Base-by-base conservation (phyloP, 2,329 filamentous ascomycete genomes). In the Stemphylium beticola region DNA sequence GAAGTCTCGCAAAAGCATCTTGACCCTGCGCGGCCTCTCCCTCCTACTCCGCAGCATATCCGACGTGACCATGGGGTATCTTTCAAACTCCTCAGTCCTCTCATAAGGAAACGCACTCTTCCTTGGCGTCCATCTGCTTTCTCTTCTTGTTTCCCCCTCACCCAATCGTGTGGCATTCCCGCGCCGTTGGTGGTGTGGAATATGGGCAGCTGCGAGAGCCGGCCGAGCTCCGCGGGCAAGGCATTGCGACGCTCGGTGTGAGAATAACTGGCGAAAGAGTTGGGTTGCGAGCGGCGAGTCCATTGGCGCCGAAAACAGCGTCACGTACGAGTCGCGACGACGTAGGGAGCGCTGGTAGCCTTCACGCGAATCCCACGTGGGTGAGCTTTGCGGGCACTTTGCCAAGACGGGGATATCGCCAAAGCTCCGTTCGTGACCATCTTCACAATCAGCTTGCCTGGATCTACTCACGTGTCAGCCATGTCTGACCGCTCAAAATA, bases 1-100 rank as follows among this genome's bases (percentile, higher is more conserved):
- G 72, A 99, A 99, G 81, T 99, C 96, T 62, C 96, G 85, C 73
- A 96, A 90, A 70, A 97, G 79, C 95, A 99, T 99, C 84, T 96
- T 97, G 64, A 96, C 93, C 74, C 90, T 85, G 70, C 85, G 85
- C 39, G 95, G 95, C 69, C 95, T 82, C 72, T 96, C 88, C 48
- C 80, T 87, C 49, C 90, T 83, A 62, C 77, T 80, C 64, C 88
- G 87, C 63, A 99, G 79, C 58, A 92, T 87, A 61, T 89, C 83
- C n/a, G 92, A 85, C 8, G 92, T 96, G 43, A 99, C 89, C 72
- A 89, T 86, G 0, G 95, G 93, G 70, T 91, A 96, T 68, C 85
- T 83, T 57, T 86, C 83, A 74, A 93, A 93, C 75, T 98, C 93
- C 41, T 91, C 86, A 2, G 84, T 82, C 75, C 91, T 88, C 71